phyloP scores from a whole-genome alignment of 2,329 filamentous ascomycete species.

The Fusarium protoensiforme region DNA sequence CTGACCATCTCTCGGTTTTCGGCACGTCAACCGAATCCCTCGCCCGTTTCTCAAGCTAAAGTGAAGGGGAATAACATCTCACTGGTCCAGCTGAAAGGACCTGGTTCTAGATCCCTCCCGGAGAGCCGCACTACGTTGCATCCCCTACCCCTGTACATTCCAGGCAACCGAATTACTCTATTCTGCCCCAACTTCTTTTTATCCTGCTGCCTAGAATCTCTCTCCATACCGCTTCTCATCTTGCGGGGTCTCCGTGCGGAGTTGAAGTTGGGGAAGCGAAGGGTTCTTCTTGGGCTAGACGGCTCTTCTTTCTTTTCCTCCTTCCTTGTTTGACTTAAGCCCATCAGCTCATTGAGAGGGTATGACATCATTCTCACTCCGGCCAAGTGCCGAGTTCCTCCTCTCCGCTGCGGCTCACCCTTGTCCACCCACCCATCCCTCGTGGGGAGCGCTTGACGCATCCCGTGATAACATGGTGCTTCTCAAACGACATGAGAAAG shows the following conservation, averaged over 20 bases:
- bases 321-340: neutral
- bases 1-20: neutral
- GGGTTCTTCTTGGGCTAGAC: neutral
- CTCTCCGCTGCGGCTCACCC: neutral
- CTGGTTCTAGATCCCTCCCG: neutral
- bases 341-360: neutral
- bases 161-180: conserved; percentile 22
- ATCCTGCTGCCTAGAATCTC: conserved; percentile 29
- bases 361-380: neutral
- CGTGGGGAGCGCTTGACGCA: neutral
- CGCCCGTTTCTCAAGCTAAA: neutral
- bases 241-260: conserved; percentile 14
- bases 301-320: neutral
- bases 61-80: neutral
- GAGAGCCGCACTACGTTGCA: conserved; percentile 30
- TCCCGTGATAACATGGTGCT: neutral
- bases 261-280: conserved; percentile 2
- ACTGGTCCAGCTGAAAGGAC: neutral
- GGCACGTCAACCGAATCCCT: neutral
- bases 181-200: conserved; percentile 2
- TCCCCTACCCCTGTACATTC: neutral
- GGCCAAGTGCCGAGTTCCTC: neutral
- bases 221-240: neutral
- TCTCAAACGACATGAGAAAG: neutral
- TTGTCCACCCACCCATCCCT: neutral